Evolutionary conservation across 2,329 filamentous ascomycete genomes (phyloP), one percentile per base, ranked within the genome.

Genomic region (Fusarium cyanostomum): DNA sequence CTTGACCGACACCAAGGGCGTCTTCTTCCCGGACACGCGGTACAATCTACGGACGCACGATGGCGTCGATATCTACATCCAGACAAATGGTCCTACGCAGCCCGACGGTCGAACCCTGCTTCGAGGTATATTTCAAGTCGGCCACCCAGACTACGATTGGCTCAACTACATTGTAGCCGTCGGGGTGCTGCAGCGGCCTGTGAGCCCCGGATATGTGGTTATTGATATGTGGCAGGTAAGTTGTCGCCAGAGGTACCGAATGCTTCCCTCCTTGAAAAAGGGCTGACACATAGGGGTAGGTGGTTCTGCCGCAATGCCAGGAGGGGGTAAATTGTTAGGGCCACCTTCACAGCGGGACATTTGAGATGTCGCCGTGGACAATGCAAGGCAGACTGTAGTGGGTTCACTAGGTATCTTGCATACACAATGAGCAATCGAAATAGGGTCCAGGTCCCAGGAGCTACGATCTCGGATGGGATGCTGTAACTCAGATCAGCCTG

Each of bases 31-130:
- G 0, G 74, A 79, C 38, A 77, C 75, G 12, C 67, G 77, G 13
- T 79, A 79, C 35, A 72, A 74, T n/a, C 64, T 79, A 13, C 61
- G 73, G n/a, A 79, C 78, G 0, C 49, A 68, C 15, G 77, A 79
- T 53, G 76, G 77, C 4, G 74, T 69, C 11, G 72, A 75, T 46
- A 78, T 79, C 27, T 71, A 74, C 42, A 75, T 78, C 15, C 72
- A 72, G 24, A 77, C 77, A 39, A 68, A 64, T 24, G 78, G 78
- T 0, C 75, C 74, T 7, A 71, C 74, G 1, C 76, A 77, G 31
- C 66, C 73, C 11, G 73, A 78, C 26, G 68, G 74, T 12, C 54
- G 61, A 8, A 69, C 64, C 1, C 21, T 71, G 8, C 13, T 72
- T 18, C 54, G 66, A 5, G 71, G 74, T 3, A 52, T 74, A 0